Conservation (phyloP, 352 stramenopile species). For the Phytophthora sp. region DNA sequence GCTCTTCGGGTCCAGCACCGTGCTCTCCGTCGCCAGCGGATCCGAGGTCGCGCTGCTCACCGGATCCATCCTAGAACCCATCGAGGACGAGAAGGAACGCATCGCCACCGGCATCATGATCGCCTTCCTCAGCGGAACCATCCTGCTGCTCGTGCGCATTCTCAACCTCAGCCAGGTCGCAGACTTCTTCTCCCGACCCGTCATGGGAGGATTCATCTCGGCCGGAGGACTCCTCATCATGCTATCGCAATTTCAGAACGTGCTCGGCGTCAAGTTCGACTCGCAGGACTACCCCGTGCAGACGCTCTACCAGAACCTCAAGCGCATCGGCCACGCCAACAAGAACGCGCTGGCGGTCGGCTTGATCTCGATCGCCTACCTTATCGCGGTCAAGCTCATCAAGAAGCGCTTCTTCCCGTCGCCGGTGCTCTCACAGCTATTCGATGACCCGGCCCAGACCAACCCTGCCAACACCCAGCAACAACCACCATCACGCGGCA, state of each 20-base stretch:
- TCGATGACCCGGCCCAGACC: not conserved
- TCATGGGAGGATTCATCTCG: constrained; percentile 92
- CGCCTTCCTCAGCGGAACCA: constrained; percentile 79
- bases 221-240: constrained; percentile 90
- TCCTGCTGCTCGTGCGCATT: constrained; percentile 77
- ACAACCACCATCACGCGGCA: constrained; percentile 40
- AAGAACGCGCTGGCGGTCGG: constrained; percentile 66
- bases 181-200: constrained; percentile 88
- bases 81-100: constrained; percentile 42
- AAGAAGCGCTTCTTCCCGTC: constrained; percentile 33
- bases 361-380: constrained; percentile 22
- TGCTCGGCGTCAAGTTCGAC: constrained; percentile 68
- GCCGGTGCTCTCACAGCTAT: constrained; percentile 11
- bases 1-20: constrained; percentile 77
- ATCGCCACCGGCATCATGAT: constrained; percentile 49
- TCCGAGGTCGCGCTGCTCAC: constrained; percentile 58
- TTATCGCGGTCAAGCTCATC: constrained; percentile 21
- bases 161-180: constrained; percentile 83
- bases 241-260: constrained; percentile 85
- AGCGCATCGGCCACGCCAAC: constrained; percentile 64
- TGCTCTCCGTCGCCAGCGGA: constrained; percentile 83
- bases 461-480: not conserved
- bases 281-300: constrained; percentile 48
- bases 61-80: constrained; percentile 52
- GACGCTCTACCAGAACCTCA: constrained; percentile 59